These are phyloP conservation scores for Candida sanyaensis DNA, from an alignment of 1,139 yeast genomes.

Conservation along the genomic window DNA sequence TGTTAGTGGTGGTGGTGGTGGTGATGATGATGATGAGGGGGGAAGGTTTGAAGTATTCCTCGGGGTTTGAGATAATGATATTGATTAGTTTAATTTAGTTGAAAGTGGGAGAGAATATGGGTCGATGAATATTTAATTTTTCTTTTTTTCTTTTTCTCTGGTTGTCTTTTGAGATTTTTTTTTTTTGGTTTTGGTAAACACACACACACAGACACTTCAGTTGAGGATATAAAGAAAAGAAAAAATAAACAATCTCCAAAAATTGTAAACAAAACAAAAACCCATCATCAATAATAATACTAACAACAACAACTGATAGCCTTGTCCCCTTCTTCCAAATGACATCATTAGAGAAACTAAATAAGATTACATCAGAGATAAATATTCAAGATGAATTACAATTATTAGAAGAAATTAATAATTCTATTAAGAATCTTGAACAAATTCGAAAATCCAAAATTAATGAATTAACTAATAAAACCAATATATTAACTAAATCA, in stretches of 20 bases:
- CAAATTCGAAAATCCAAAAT: constrained; percentile 26
- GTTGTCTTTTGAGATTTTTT: too few relatives aligned
- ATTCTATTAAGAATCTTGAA: constrained; percentile 31
- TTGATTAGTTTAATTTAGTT: too few relatives aligned
- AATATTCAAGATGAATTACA: constrained; percentile 55
- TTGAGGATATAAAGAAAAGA: not conserved
- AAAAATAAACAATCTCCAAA: not conserved
- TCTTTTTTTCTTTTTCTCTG: not conserved
- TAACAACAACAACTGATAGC: too few relatives aligned
- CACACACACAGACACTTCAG: too few relatives aligned
- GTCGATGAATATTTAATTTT: constrained; percentile 1
- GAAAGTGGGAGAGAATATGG: not conserved
- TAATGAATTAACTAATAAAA: constrained; percentile 21
- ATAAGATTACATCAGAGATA: constrained; percentile 38
- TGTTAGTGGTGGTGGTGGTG: not conserved
- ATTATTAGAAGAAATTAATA: constrained; percentile 49
- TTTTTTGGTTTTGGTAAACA: too few relatives aligned
- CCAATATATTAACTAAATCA: constrained; percentile 22
- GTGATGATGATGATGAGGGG: too few relatives aligned
- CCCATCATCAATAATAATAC: not conserved
- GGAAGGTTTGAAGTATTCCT: not conserved
- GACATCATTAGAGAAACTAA: constrained; percentile 4
- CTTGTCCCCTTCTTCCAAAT: not conserved
- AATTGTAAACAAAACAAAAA: not conserved
- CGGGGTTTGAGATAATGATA: not conserved